These are phyloP conservation scores for Mycena sanguinolenta DNA, from an alignment of 768 basidiomycete genomes.

Conservation along the genomic window DNA sequence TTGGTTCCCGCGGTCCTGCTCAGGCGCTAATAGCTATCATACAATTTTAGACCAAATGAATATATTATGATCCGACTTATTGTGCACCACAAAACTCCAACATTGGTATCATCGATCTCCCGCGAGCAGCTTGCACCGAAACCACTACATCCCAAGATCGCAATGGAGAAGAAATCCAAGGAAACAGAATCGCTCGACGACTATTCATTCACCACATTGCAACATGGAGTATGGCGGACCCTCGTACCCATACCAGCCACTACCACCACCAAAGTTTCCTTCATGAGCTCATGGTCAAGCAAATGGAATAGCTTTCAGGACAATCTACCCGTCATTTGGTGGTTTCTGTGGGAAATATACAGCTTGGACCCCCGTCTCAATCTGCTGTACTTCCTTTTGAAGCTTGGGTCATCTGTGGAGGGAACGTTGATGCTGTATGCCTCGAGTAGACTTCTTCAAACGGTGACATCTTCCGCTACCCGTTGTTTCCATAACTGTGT, in stretches of 20 bases:
- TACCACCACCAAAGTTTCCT: neutral
- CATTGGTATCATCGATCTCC: neutral
- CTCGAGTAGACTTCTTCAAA: conserved; percentile 2
- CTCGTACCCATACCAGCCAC: conserved; percentile 6
- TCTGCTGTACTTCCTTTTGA: neutral
- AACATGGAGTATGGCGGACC: conserved; percentile 24
- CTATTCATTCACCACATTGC: conserved; percentile 12
- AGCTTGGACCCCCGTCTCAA: conserved; percentile 2
- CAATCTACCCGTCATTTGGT: neutral
- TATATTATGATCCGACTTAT: no score
- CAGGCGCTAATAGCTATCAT: no score
- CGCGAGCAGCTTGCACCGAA: neutral
- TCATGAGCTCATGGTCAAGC: neutral
- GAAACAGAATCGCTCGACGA: conserved; percentile 3
- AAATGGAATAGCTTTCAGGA: neutral
- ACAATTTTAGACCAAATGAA: no score
- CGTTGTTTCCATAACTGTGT: neutral
- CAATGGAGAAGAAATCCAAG: conserved; percentile 10
- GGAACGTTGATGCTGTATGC: conserved; percentile 14
- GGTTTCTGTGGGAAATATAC: conserved; percentile 22
- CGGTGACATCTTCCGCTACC: neutral
- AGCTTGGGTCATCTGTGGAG: conserved; percentile 2
- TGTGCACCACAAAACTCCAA: no score
- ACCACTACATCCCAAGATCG: neutral
- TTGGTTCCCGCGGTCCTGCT: no score